Conservation (phyloP, 1,284 basidiomycete species). For the Fomitopsis betulina region DNA sequence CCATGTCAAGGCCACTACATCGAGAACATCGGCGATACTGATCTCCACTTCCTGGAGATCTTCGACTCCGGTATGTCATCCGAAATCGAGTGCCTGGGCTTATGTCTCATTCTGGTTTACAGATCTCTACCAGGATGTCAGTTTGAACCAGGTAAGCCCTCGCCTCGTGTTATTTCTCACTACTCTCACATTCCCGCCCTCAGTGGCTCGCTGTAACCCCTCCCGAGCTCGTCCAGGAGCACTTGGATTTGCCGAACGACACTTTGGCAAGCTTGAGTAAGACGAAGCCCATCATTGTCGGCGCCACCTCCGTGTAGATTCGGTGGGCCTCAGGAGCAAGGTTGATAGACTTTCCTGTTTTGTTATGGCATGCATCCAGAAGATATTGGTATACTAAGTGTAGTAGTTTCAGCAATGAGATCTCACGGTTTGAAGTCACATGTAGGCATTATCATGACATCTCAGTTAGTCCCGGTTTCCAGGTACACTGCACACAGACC, state of each 20-base stretch:
- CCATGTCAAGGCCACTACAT: constrained; percentile 51
- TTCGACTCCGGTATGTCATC: constrained; percentile 47
- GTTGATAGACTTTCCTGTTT: not conserved
- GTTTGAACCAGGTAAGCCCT: constrained; percentile 46
- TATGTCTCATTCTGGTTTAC: not conserved
- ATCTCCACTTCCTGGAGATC: constrained; percentile 60
- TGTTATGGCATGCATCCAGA: not conserved
- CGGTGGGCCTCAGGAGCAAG: not conserved
- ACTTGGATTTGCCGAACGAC: constrained; percentile 48
- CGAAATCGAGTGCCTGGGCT: not conserved
- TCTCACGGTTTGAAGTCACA: not conserved
- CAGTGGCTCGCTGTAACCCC: constrained; percentile 69
- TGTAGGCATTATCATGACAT: not conserved
- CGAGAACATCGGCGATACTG: constrained; percentile 67
- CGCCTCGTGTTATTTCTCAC: not conserved
- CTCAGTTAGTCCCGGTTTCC: not conserved
- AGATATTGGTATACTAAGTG: not conserved
- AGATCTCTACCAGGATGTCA: constrained; percentile 62
- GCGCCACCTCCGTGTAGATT: constrained; percentile 3
- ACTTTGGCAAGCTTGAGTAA: constrained; percentile 48
- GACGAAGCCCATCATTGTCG: constrained; percentile 47
- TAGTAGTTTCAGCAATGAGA: not conserved
- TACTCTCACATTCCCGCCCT: constrained; percentile 1
- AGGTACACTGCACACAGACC: too few species aligned
- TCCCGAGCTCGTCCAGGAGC: constrained; percentile 58